Percentiles rank a stretch among this genome's conserved stretches.
Evolutionary conservation across 306 rosid genomes (phyloP).

Genomic region (Morella rubra): DNA sequence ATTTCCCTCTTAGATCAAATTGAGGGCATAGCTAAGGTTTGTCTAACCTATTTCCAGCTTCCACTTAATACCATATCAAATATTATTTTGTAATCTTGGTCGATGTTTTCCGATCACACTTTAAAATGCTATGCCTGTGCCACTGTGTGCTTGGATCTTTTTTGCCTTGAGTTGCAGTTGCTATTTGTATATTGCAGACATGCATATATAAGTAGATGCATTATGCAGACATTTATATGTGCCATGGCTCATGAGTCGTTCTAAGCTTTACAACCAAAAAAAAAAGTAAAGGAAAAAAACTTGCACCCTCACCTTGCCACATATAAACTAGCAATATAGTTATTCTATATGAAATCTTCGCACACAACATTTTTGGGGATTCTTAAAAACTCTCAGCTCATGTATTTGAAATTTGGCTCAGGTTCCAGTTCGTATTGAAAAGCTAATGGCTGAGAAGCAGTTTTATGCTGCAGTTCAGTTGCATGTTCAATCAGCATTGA

Average conservation of each 20-base stretch:
- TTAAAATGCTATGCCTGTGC: constrained; percentile 18
- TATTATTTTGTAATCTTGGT: constrained; percentile 20
- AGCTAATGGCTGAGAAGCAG: constrained; percentile 87
- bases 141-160: constrained; percentile 22
- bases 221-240: constrained; percentile 9
- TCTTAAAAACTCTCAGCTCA: constrained; percentile 28
- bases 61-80: constrained; percentile 30
- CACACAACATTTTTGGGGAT: constrained; percentile 23
- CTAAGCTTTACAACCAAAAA: constrained; percentile 8
- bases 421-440: constrained; percentile 96
- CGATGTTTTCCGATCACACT: constrained; percentile 5
- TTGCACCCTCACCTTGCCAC: neutral
- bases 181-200: constrained; percentile 10
- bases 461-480: constrained; percentile 95
- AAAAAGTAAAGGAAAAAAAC: neutral
- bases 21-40: constrained; percentile 95
- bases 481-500: constrained; percentile 80
- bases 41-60: constrained; percentile 20
- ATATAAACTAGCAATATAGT: constrained; percentile 11
- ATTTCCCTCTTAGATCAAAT: constrained; percentile 97
- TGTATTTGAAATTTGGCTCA: constrained; percentile 38
- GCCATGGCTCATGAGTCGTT: constrained; percentile 9
- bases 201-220: constrained; percentile 20
- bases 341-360: constrained; percentile 10
- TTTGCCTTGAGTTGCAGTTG: constrained; percentile 24